Evolutionary conservation across 345 rosid genomes (phyloP), one percentile per base, ranked within the genome.

Genomic region (Murraya koenigii): DNA sequence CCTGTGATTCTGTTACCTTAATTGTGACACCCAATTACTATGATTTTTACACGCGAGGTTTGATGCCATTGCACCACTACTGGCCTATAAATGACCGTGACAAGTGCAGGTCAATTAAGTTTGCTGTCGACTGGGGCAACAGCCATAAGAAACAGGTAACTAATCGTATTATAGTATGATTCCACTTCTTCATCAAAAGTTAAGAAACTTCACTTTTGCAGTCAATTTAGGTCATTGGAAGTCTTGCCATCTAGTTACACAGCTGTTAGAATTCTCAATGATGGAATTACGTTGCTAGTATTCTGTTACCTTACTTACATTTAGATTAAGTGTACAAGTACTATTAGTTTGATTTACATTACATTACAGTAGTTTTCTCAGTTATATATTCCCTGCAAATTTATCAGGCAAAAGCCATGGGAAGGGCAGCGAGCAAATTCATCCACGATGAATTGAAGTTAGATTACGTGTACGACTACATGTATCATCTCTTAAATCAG

Each of bases 71-170:
- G 73, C 86, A 80, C 11, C 98, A 93, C 69, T 93, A 87, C 75
- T 93, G 98, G 98, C 97, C 97, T 33, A 79, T 92, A 59, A 84
- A 82, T 76, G 86, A 82, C 32, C 72, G 84, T 19, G 89, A 86
- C 74, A 93, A 92, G 87, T 93, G 98, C 84, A 82, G 86, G 66
- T 90, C 94, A 28, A 86, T 93, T 8, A 88, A 92, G 75, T 87
- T 85, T 71, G 94, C 97, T 0, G 98, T 93, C 39, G 85, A 90
- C 1, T 93, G 98, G 98, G 97, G 93, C 26, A 93, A 93, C 84
- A 58, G 64, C 78, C 88, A 92, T 84, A 78, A 67, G 60, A 75
- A 77, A 76, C 79, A 91, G 98, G 97, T 90, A 84, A 77, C 36
- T 61, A 74, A 60, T 33, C 9, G 9, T 3, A 20, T 20, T 32